A percentile compares a stretch with the other conserved stretches of the same genome.
These are phyloP conservation scores for Metschnikowia continentalis DNA, from an alignment of 805 yeast genomes.

Conservation along the genomic window DNA sequence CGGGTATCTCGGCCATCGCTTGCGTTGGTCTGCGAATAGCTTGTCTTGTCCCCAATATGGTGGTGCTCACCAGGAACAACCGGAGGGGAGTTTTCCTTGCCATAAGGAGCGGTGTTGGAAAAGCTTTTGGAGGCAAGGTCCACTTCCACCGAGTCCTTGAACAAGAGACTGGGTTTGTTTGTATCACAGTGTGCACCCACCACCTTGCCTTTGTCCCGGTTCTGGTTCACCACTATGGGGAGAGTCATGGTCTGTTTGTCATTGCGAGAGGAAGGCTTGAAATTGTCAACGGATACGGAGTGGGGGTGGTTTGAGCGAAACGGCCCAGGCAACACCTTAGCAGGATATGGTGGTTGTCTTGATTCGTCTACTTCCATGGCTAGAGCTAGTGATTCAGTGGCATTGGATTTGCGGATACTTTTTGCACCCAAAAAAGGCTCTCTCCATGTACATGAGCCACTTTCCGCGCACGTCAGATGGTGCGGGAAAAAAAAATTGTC, in stretches of 20 bases:
- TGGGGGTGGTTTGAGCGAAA: background rate
- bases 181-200: background rate
- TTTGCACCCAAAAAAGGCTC: constrained; percentile 3
- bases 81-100: background rate
- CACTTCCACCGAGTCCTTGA: background rate
- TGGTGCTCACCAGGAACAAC: background rate
- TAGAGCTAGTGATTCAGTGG: background rate
- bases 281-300: background rate
- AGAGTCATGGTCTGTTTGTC: constrained; percentile 1
- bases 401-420: background rate
- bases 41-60: background rate
- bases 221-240: background rate
- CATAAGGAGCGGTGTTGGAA: background rate
- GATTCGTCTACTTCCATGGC: background rate
- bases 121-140: background rate
- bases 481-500: background rate
- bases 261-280: background rate
- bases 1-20: background rate
- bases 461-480: background rate
- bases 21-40: background rate
- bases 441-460: background rate
- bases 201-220: background rate
- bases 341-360: background rate
- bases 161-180: background rate
- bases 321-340: background rate